Conservation (phyloP, 73 alveolate species). For the Symbiodinium natans region DNA sequence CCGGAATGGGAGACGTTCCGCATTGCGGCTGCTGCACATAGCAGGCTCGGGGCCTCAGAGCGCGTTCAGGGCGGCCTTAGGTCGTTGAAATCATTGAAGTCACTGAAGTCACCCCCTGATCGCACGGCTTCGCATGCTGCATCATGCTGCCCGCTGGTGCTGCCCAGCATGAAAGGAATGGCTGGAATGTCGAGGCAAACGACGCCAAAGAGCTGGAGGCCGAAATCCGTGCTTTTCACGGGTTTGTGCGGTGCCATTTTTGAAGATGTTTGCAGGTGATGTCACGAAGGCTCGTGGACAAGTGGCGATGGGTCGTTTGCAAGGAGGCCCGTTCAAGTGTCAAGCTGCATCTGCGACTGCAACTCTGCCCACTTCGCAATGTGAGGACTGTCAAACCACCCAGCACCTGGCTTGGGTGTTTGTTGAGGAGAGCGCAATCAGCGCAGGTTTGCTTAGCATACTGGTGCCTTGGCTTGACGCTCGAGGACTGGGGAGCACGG, state of each 20-base stretch:
- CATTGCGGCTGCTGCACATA: background rate
- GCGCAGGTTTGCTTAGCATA: background rate
- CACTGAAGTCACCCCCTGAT: too few relatives aligned
- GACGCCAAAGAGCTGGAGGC: background rate
- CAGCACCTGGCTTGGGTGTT: constrained; percentile 57
- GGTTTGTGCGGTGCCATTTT: too few relatives aligned
- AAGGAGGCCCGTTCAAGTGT: background rate
- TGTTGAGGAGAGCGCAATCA: constrained; percentile 13
- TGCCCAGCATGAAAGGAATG: background rate
- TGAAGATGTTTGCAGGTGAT: constrained; percentile 6
- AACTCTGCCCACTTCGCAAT: background rate
- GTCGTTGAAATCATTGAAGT: background rate
- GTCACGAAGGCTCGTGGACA: constrained; percentile 56
- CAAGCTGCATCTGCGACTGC: background rate
- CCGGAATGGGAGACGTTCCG: constrained; percentile 48
- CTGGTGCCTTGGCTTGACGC: background rate
- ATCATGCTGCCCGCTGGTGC: too few relatives aligned
- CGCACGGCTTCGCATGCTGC: too few relatives aligned
- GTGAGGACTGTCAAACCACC: constrained; percentile 84
- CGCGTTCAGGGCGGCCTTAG: too few relatives aligned
- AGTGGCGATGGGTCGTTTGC: constrained; percentile 76
- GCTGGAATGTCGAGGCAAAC: background rate
- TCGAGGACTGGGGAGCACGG: constrained; percentile 76
- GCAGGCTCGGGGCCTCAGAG: background rate
- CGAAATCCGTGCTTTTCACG: too few relatives aligned